These are phyloP conservation scores for Boletus subparvulus DNA, from an alignment of 768 basidiomycete species.

Conservation along the genomic window DNA sequence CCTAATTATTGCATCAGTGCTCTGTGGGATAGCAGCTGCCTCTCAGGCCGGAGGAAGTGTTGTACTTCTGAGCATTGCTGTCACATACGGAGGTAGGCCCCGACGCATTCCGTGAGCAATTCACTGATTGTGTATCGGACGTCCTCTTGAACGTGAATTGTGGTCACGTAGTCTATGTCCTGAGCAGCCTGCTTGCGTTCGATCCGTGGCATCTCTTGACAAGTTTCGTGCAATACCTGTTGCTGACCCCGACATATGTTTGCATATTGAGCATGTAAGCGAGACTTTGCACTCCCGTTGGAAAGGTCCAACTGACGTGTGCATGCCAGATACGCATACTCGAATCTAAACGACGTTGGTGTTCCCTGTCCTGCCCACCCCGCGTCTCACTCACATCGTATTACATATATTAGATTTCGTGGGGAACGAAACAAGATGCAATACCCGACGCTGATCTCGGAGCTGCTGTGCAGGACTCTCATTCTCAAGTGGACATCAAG, in stretches of 20 bases:
- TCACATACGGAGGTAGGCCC: slow-evolving; percentile 75
- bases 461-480: slow-evolving; percentile 74
- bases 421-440: slow-evolving; percentile 95
- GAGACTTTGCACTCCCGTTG: neutral
- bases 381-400: slow-evolving; percentile 7
- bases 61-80: slow-evolving; percentile 83
- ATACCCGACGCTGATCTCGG: slow-evolving; percentile 76
- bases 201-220: slow-evolving; percentile 98
- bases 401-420: slow-evolving; percentile 59
- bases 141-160: neutral
- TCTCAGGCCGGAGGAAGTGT: slow-evolving; percentile 60
- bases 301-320: slow-evolving; percentile 22
- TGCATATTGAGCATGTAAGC: slow-evolving; percentile 76
- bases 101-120: neutral
- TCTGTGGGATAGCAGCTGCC: slow-evolving; percentile 74
- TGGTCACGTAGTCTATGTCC: slow-evolving; percentile 58
- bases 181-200: slow-evolving; percentile 77
- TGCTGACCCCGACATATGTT: slow-evolving; percentile 81
- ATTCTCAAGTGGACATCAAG: slow-evolving; percentile 85
- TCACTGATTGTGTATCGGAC: neutral
- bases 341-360: slow-evolving; percentile 78
- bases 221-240: slow-evolving; percentile 83
- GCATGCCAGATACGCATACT: slow-evolving; percentile 70
- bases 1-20: slow-evolving; percentile 77
- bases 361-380: slow-evolving; percentile 5